Base-by-base conservation (phyloP, 148 eudicot genomes). In the Cornus kousa region DNA sequence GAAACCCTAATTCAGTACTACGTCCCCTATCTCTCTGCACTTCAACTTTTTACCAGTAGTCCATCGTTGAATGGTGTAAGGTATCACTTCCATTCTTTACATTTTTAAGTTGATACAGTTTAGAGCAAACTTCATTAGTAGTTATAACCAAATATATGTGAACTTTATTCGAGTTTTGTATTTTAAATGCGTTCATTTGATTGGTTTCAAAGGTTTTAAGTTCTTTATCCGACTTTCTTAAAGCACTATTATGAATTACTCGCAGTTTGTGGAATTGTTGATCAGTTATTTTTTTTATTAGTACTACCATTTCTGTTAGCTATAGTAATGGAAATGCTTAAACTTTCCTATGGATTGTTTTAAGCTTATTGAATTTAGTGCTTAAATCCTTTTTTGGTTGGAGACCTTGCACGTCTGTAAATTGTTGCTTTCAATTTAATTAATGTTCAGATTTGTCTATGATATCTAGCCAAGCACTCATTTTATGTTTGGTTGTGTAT, bases 11-110 rank as follows among this genome's bases (percentile, higher is more conserved):
- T 96, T 11, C 98, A 96, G 73, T 96, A 96, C 79, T 96, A 93
- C 73, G 98, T 92, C 13, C 99, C 99, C 79, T 96, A 92, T 84
- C 91, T 96, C 57, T 96, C 99, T 53, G 99, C 97, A 7, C 77
- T 96, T 79, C 98, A 93, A 81, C 91, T 96, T 71, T 93, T 89
- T 70, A 96, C 97, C 46, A 90, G 95, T 82, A 84, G 85, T 81
- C 87, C 95, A 20, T 80, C 94, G 2, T 78, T 88, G 32, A 87
- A 88, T 68, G 74, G 82, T 67, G 80, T 93, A 80, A 93, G 98
- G 98, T 95, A 76, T 57, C 28, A 37, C n/a, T 37, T 43, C 55
- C 8, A n/a, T 67, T 62, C 59, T 48, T n/a, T 50, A 12, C 75
- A 9, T 35, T 35, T 53, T 2, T 5, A 43, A 16, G 28, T 59